phyloP scores from a whole-genome alignment of 83 land plant genomes.

The Picea abies region DNA sequence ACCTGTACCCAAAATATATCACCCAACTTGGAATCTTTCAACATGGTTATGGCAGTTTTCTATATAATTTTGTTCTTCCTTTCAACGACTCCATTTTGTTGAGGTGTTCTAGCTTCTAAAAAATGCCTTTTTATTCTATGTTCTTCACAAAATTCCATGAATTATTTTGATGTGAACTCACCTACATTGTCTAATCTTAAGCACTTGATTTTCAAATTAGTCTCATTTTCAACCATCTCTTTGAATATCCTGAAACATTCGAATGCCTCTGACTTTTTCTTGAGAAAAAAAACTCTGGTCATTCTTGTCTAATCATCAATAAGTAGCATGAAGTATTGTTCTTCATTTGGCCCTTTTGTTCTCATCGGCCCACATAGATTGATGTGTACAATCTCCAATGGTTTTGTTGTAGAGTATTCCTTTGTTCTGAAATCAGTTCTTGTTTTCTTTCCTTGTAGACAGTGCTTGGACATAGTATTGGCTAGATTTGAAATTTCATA shows the following conservation, averaged over 20 bases:
- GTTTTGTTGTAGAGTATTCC: background rate
- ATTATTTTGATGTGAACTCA: background rate
- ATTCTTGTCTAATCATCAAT: background rate
- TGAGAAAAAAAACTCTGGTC: background rate
- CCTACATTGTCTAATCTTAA: background rate
- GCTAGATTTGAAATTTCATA: background rate
- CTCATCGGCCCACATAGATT: conserved; percentile 16
- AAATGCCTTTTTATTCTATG: background rate
- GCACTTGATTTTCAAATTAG: background rate
- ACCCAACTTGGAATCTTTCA: background rate
- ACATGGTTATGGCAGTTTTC: background rate
- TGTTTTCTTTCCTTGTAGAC: background rate
- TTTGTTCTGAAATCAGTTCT: background rate
- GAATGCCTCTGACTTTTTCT: background rate
- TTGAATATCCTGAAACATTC: background rate
- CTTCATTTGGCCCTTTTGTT: background rate
- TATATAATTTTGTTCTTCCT: background rate
- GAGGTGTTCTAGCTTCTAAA: background rate
- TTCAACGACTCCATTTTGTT: background rate
- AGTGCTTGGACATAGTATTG: background rate
- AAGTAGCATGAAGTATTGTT: conserved; percentile 1
- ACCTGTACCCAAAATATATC: background rate
- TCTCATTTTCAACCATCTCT: background rate
- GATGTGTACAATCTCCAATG: conserved; percentile 18
- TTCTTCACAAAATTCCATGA: background rate